These are phyloP conservation scores for Xylariomycetidae sp. DNA, from an alignment of 2,329 filamentous ascomycete species.

Conservation along the genomic window DNA sequence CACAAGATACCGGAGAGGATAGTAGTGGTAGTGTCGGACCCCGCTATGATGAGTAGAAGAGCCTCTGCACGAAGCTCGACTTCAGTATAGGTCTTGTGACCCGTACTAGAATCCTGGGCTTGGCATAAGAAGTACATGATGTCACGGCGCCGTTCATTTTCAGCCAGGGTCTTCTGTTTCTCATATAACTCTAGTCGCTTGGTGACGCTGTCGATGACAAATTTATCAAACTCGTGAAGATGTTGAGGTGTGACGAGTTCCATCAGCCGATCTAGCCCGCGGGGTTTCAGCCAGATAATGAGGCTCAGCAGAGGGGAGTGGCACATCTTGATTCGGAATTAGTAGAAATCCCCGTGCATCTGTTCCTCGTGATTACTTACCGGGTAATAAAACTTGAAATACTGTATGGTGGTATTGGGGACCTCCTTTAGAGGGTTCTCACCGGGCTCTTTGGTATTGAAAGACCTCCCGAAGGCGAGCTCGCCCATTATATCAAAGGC, in stretches of 20 bases:
- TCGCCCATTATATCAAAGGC: slow-evolving; percentile 18
- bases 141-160: slow-evolving; percentile 9
- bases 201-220: slow-evolving; percentile 3
- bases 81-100: slow-evolving; percentile 3
- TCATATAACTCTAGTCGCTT: slow-evolving; percentile 6
- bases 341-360: not conserved
- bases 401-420: slow-evolving; percentile 11
- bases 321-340: slow-evolving; percentile 7
- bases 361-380: slow-evolving; percentile 3
- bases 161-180: slow-evolving; percentile 5
- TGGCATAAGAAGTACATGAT: slow-evolving; percentile 11
- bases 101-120: slow-evolving; percentile 9
- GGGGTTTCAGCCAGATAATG: slow-evolving; percentile 13
- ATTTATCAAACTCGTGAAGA: slow-evolving; percentile 5
- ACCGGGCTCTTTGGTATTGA: slow-evolving; percentile 21
- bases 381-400: slow-evolving; percentile 13
- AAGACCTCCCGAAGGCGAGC: slow-evolving; percentile 19
- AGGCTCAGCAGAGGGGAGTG: slow-evolving; percentile 7
- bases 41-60: slow-evolving; percentile 10
- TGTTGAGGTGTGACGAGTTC: slow-evolving; percentile 4
- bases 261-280: slow-evolving; percentile 6
- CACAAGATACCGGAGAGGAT: slow-evolving; percentile 8
- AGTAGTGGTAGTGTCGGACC: slow-evolving; percentile 10
- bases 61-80: slow-evolving; percentile 7
- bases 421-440: slow-evolving; percentile 12